These are phyloP conservation scores for Cenchrus americanus DNA, from an alignment of 176 grass and related monocot genomes.

Conservation along the genomic window DNA sequence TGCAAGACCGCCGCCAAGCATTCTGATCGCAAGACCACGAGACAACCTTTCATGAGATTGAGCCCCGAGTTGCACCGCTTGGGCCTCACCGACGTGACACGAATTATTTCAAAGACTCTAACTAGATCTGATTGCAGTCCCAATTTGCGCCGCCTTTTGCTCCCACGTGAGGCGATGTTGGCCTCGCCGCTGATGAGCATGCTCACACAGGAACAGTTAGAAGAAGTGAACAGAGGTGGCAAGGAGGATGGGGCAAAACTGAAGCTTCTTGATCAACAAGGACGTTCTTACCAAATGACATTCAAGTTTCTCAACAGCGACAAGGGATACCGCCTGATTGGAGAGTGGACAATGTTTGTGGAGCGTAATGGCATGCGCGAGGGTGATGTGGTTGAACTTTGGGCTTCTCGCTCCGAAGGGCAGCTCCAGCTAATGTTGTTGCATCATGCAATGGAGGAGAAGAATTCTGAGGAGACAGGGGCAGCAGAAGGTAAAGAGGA, in stretches of 20 bases:
- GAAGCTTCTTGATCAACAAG: background rate
- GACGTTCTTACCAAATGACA: background rate
- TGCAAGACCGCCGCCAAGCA: background rate
- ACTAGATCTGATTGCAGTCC: background rate
- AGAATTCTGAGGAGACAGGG: background rate
- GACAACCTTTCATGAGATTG: background rate
- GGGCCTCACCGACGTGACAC: background rate
- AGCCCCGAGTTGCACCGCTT: background rate
- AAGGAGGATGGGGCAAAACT: background rate
- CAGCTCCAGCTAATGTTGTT: background rate
- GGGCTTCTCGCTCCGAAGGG: conserved; percentile 8
- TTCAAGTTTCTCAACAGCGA: background rate
- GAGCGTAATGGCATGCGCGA: background rate
- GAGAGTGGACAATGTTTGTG: background rate
- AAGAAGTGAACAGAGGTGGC: too few relatives aligned
- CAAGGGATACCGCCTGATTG: background rate
- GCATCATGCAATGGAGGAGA: background rate
- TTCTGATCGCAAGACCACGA: background rate
- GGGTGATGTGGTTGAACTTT: background rate
- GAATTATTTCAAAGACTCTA: background rate
- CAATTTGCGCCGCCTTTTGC: background rate
- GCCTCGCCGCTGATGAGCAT: background rate
- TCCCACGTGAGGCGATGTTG: background rate
- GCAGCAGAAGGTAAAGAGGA: background rate
- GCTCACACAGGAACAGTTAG: background rate